Evolutionary conservation across 2,329 filamentous ascomycete genomes (phyloP), one percentile per base, ranked within the genome.

Genomic region (Diaporthe citriasiana): DNA sequence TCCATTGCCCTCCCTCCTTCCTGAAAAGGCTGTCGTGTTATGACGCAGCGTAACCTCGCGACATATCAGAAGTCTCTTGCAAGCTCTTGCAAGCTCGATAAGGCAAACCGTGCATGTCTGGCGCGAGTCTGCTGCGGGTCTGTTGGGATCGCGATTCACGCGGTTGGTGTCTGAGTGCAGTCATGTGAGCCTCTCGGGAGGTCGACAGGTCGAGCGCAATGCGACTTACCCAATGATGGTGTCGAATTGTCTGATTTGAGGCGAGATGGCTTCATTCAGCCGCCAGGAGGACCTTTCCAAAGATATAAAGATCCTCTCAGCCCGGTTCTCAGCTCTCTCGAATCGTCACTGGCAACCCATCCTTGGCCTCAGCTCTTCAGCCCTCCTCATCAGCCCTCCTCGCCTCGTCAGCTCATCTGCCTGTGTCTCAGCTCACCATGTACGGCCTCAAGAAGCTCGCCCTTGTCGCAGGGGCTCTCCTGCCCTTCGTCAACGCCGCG

Each of bases 361-460:
- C 33, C 13, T 51, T 33, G 30, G 63, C 13, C 45, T 68, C 63
- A 68, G 63, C 30, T 17, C n/a, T 22, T 53, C 63, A 68, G 63
- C 30, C 63, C 63, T 68, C 63, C 63, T 53, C 63, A 9, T 27
- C 63, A 68, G 63, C 63, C 38, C 45, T 25, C 3, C 30, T 51
- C 60, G 42, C 45, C 60, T 51, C 63, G 47, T 22, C 63, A 53
- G 22, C 22, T 8, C 30, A 38, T 25, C 45, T 19, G 27, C 3
- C 45, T 15, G 19, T 25, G 30, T 51, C 60, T 66, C 47, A 66
- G 30, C 33, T 9, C 63, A 68, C 8, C 15, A 68, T 68, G 63
- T 53, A 68, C 63, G 63, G 63, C 47, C 63, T 68, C 15, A 40
- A 68, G 45, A 68, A 68, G 63, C 63, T 68, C 35, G 63, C 63